Evolutionary conservation across 768 basidiomycete genomes (phyloP).

Genomic region (Kwoniella heveanensis): DNA sequence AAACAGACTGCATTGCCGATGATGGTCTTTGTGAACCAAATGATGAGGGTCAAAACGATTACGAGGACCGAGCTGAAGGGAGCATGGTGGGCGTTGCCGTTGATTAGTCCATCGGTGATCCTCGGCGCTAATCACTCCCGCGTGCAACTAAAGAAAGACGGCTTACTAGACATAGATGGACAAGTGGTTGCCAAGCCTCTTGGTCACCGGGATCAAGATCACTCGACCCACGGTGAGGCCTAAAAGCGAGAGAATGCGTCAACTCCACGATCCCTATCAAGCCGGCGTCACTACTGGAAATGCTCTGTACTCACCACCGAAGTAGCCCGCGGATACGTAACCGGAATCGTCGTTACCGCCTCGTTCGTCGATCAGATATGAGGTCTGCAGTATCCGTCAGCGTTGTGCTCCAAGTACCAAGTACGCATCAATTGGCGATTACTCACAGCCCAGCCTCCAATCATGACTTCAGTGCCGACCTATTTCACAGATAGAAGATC

Average conservation of each 20-base stretch:
- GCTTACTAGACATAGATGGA: conserved; percentile 57
- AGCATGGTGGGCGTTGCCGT: too few relatives aligned
- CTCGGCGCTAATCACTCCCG: neutral
- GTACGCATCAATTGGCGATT: neutral
- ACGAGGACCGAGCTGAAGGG: conserved; percentile 28
- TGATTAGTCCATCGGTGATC: too few relatives aligned
- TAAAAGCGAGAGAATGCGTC: neutral
- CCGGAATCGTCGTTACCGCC: conserved; percentile 45
- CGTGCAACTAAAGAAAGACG: neutral
- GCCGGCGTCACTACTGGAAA: too few relatives aligned
- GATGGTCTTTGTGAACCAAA: conserved; percentile 71
- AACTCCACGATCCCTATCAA: too few relatives aligned
- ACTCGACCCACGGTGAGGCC: conserved; percentile 63
- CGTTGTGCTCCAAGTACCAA: neutral
- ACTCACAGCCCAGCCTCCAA: conserved; percentile 54
- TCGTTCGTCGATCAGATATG: conserved; percentile 45
- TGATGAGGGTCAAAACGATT: conserved; percentile 63
- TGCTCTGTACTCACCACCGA: conserved; percentile 44
- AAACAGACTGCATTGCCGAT: conserved; percentile 68
- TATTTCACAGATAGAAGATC: neutral
- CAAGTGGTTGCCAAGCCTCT: conserved; percentile 54
- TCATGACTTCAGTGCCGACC: conserved; percentile 56
- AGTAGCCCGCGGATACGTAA: conserved; percentile 56
- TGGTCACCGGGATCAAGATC: conserved; percentile 61
- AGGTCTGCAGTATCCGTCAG: conserved; percentile 31